These are phyloP conservation scores for Endothia cerciana DNA, from an alignment of 2,329 filamentous ascomycete genomes.

Conservation along the genomic window DNA sequence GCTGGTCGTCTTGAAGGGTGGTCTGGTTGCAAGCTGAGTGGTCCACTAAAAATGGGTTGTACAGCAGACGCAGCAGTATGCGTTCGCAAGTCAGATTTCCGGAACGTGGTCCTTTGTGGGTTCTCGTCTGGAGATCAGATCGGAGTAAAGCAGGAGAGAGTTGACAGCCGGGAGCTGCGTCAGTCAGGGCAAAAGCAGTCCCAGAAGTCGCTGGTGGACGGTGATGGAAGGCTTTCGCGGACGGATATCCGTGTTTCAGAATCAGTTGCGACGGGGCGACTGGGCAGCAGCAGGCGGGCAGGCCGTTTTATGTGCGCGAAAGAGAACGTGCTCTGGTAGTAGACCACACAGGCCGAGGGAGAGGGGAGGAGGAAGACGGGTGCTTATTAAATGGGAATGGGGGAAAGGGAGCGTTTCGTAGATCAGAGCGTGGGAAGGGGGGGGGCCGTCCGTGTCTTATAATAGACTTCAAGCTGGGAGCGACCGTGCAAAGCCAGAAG, in stretches of 20 bases:
- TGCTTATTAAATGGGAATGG: conserved; percentile 25
- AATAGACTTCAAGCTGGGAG: conserved; percentile 30
- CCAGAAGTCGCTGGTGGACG: not conserved
- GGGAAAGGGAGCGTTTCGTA: conserved; percentile 29
- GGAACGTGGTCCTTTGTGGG: conserved; percentile 6
- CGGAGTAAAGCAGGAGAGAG: conserved; percentile 13
- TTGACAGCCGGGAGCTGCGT: conserved; percentile 3
- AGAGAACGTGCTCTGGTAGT: not conserved
- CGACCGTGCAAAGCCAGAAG: conserved; percentile 16
- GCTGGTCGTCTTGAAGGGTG: conserved; percentile 27
- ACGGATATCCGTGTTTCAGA: conserved; percentile 23
- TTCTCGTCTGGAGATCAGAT: conserved; percentile 14
- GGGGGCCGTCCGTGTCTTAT: conserved; percentile 31
- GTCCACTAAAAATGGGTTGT: conserved; percentile 20
- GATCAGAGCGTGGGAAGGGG: conserved; percentile 30
- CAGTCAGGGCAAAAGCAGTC: not conserved
- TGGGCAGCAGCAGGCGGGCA: not conserved
- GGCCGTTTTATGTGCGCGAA: not conserved
- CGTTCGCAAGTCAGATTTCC: not conserved
- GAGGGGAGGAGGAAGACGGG: conserved; percentile 17
- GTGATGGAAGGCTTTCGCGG: conserved; percentile 1
- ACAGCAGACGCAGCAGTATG: conserved; percentile 15
- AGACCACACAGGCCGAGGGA: conserved; percentile 20
- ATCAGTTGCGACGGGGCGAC: conserved; percentile 6
- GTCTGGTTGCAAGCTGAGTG: conserved; percentile 26